Conservation (phyloP, 306 rosid genomes). For the Begonia peltatifolia region DNA sequence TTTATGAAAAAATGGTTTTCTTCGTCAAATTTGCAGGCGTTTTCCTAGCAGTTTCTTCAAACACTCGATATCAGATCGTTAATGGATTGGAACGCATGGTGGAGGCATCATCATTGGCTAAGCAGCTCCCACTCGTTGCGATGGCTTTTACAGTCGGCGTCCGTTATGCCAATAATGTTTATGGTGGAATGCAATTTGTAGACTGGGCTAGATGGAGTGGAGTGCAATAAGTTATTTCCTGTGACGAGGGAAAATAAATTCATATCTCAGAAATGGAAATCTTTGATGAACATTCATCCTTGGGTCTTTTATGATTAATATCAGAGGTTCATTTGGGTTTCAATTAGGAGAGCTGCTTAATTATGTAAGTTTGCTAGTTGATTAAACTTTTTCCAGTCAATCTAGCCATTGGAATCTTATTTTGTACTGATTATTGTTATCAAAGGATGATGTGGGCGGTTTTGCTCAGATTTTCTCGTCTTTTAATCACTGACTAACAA, state of each 20-base stretch:
- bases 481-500: too few relatives aligned
- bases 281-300: background rate
- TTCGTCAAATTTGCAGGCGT: slow-evolving; percentile 44
- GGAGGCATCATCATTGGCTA: slow-evolving; percentile 64
- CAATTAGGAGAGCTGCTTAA: too few relatives aligned
- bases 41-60: slow-evolving; percentile 87
- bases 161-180: slow-evolving; percentile 73
- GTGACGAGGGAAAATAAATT: background rate
- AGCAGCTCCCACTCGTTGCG: slow-evolving; percentile 69
- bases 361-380: too few relatives aligned
- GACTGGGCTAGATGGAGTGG: slow-evolving; percentile 97
- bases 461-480: too few relatives aligned
- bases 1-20: background rate
- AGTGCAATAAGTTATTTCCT: slow-evolving; percentile 32
- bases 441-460: too few relatives aligned
- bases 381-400: too few relatives aligned
- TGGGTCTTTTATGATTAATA: too few relatives aligned
- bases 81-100: slow-evolving; percentile 73
- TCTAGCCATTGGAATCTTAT: too few relatives aligned
- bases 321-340: too few relatives aligned
- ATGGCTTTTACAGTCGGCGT: slow-evolving; percentile 78
- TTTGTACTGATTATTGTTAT: too few relatives aligned
- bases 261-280: background rate
- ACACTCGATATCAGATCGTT: slow-evolving; percentile 72
- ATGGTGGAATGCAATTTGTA: slow-evolving; percentile 90